A percentile compares a stretch with the other conserved stretches of the same genome.
phyloP scores from a whole-genome alignment of 2,329 filamentous ascomycete genomes.

The Trichocomaceae sp. region DNA sequence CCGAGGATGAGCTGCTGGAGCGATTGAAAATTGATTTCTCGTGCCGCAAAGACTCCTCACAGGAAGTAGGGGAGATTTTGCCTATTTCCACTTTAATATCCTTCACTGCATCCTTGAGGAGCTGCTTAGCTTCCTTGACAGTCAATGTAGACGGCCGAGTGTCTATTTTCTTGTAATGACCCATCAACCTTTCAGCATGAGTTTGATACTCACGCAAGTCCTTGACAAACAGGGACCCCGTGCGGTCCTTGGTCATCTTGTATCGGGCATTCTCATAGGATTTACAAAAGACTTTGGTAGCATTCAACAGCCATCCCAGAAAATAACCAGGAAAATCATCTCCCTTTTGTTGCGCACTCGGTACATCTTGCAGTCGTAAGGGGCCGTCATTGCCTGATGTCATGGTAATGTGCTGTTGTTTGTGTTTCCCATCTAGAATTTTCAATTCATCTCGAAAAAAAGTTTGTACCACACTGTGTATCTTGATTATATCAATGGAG shows the following conservation, averaged over 20 bases:
- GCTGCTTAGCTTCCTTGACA: conserved; percentile 31
- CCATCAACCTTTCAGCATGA: conserved; percentile 36
- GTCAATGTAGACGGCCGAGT: conserved; percentile 12
- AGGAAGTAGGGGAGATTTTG: conserved; percentile 37
- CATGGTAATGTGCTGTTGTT: conserved; percentile 5
- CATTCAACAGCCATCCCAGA: conserved; percentile 39
- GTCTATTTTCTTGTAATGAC: conserved; percentile 30
- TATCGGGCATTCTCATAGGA: conserved; percentile 38
- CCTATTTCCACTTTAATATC: conserved; percentile 39
- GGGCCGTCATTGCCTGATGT: neutral
- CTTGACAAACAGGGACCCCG: conserved; percentile 32
- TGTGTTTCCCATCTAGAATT: conserved; percentile 29
- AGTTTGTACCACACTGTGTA: conserved; percentile 43
- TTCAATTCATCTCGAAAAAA: conserved; percentile 44
- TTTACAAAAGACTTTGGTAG: conserved; percentile 34
- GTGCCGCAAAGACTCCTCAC: conserved; percentile 31
- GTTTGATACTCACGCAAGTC: conserved; percentile 45
- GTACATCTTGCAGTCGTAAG: neutral
- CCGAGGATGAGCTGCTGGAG: conserved; percentile 40
- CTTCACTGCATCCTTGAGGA: conserved; percentile 27
- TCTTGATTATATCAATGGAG: conserved; percentile 41
- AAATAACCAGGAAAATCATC: conserved; percentile 24
- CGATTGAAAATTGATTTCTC: conserved; percentile 43
- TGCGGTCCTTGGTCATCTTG: conserved; percentile 28
- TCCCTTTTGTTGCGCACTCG: conserved; percentile 18